A percentile compares a stretch with the other conserved stretches of the same genome.
Conservation (phyloP, 345 rosid species). For the Aegle marmelos region DNA sequence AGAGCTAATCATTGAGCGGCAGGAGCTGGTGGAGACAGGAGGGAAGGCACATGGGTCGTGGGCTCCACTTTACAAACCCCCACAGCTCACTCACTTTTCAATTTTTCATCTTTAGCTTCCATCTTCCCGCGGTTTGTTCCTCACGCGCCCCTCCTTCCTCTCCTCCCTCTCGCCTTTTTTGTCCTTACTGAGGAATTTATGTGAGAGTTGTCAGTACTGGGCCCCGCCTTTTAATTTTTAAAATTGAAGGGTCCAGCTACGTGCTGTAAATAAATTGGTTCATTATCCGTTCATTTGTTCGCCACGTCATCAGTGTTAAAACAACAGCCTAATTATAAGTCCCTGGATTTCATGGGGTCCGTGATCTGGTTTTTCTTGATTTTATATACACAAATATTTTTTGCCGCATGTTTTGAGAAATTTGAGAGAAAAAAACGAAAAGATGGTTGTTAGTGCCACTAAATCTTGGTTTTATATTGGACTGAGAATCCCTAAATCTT, state of each 20-base stretch:
- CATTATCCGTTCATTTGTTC: neutral
- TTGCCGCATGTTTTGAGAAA: neutral
- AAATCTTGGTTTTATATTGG: no score
- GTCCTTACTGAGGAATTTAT: neutral
- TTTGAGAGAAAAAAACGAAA: no score
- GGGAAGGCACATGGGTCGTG: conserved; percentile 97
- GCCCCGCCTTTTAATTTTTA: neutral
- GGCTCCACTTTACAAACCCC: conserved; percentile 43
- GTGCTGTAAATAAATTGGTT: conserved; percentile 15
- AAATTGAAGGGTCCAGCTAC: conserved; percentile 31
- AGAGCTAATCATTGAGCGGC: conserved; percentile 90
- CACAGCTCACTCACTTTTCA: conserved; percentile 50
- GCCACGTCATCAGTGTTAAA: neutral
- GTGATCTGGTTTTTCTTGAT: neutral
- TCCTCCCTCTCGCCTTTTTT: no score
- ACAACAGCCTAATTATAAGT: neutral
- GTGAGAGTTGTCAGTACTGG: neutral
- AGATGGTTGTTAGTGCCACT: no score
- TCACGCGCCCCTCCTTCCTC: neutral
- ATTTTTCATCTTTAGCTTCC: no score
- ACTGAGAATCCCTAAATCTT: no score
- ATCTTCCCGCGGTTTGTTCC: neutral
- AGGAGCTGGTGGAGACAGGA: conserved; percentile 99
- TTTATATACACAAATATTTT: no score
- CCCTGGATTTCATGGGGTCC: conserved; percentile 10